Conservation (phyloP, 345 rosid species). For the Citrus australasica region DNA sequence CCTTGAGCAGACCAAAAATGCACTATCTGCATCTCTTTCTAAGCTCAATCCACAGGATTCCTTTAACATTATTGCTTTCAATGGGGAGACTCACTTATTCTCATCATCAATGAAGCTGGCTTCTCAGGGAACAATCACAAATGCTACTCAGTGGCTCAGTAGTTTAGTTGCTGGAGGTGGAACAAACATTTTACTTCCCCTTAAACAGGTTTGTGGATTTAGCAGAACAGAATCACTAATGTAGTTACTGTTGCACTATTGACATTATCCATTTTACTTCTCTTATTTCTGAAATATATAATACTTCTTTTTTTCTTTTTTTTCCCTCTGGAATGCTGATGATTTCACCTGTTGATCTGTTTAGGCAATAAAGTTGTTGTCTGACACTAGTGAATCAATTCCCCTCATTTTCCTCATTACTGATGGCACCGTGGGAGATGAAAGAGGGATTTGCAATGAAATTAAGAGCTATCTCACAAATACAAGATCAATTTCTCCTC, state of each 20-base stretch:
- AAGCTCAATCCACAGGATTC: constrained; percentile 64
- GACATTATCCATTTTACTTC: not conserved
- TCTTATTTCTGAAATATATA: not conserved
- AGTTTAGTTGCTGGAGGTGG: constrained; percentile 57
- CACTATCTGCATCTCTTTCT: constrained; percentile 44
- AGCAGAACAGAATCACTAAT: not conserved
- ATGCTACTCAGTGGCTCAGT: constrained; percentile 65
- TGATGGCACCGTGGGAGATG: constrained; percentile 88
- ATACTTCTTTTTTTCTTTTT: too few species aligned
- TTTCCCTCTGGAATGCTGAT: not conserved
- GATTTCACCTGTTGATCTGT: not conserved
- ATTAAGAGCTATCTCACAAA: constrained; percentile 39
- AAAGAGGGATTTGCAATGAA: constrained; percentile 67
- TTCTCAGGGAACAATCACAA: constrained; percentile 41
- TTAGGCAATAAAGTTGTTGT: constrained; percentile 77
- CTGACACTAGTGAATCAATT: constrained; percentile 46
- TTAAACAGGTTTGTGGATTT: constrained; percentile 48
- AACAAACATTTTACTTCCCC: constrained; percentile 68
- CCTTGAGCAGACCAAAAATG: constrained; percentile 61
- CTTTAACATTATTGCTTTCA: constrained; percentile 84
- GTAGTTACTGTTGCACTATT: not conserved
- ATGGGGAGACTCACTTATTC: constrained; percentile 56
- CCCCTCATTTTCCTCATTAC: constrained; percentile 84
- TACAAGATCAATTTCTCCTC: constrained; percentile 51
- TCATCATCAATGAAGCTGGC: constrained; percentile 69